These are phyloP conservation scores for Spathaspora boniae DNA, from an alignment of 805 yeast genomes.

Conservation along the genomic window DNA sequence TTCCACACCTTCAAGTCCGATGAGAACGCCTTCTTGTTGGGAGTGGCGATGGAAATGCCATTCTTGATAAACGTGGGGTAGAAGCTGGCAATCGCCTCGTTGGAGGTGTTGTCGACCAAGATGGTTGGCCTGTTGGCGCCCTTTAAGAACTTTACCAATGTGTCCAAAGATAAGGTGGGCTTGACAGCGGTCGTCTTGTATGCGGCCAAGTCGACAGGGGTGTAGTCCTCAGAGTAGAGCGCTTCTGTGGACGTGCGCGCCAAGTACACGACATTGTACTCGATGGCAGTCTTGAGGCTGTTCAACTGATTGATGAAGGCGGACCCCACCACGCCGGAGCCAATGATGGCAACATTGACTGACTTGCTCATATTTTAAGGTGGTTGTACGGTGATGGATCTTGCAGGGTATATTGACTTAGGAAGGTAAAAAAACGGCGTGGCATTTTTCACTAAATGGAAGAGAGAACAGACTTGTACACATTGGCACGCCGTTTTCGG, in stretches of 20 bases:
- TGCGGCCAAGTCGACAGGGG: constrained; percentile 60
- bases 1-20: constrained; percentile 74
- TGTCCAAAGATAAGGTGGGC: constrained; percentile 52
- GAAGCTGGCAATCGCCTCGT: constrained; percentile 66
- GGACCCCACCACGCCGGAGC: constrained; percentile 94
- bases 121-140: constrained; percentile 73
- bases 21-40: constrained; percentile 96
- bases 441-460: no score
- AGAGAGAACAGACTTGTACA: no score
- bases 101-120: constrained; percentile 92
- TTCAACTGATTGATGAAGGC: constrained; percentile 83
- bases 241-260: constrained; percentile 71
- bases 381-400: no score
- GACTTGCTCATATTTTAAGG: constrained; percentile 23
- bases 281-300: constrained; percentile 54
- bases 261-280: constrained; percentile 74
- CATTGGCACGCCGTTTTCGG: no score
- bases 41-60: constrained; percentile 94
- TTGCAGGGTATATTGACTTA: no score
- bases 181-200: constrained; percentile 53
- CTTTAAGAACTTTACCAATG: constrained; percentile 59
- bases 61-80: constrained; percentile 71
- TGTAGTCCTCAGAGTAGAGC: constrained; percentile 62
- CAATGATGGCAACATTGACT: constrained; percentile 47
- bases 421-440: no score